Conservation (phyloP, 257 asterid genomes). For the Lavandula angustifolia region DNA sequence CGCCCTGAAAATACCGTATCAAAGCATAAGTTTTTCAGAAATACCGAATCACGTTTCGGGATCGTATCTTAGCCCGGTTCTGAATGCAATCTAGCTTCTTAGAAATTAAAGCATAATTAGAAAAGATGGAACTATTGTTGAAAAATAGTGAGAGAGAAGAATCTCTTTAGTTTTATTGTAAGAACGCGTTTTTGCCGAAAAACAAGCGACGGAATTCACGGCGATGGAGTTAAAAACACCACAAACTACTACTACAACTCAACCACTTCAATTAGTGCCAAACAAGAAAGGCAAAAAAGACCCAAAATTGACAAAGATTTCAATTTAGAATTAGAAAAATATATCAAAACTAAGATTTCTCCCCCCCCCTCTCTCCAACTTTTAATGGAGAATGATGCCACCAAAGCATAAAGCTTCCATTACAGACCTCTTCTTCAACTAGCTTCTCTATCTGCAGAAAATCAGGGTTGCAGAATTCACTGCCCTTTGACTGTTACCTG, state of each 20-base stretch:
- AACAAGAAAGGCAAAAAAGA: slow-evolving; percentile 18
- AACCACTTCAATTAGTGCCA: slow-evolving; percentile 32
- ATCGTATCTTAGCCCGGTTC: no score
- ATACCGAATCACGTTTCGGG: no score
- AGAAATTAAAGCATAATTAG: no score
- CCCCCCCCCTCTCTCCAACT: slow-evolving; percentile 22
- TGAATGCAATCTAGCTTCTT: no score
- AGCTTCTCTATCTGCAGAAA: slow-evolving; percentile 29
- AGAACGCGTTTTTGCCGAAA: slow-evolving; percentile 30
- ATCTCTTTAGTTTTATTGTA: not conserved
- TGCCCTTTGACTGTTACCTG: slow-evolving; percentile 11
- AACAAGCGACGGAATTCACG: slow-evolving; percentile 33
- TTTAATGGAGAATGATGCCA: slow-evolving; percentile 44
- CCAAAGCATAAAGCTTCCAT: slow-evolving; percentile 37
- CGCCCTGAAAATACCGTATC: no score
- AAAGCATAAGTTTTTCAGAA: no score
- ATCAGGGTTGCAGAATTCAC: slow-evolving; percentile 30
- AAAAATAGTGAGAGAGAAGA: not conserved
- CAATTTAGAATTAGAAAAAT: slow-evolving; percentile 1
- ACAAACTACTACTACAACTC: slow-evolving; percentile 22
- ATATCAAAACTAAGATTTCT: slow-evolving; percentile 2
- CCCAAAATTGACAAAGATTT: not conserved
- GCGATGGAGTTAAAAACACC: slow-evolving; percentile 20
- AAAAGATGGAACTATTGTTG: no score
- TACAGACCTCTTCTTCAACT: slow-evolving; percentile 40